Conservation (phyloP, 257 asterid genomes). For the Vinca minor region DNA sequence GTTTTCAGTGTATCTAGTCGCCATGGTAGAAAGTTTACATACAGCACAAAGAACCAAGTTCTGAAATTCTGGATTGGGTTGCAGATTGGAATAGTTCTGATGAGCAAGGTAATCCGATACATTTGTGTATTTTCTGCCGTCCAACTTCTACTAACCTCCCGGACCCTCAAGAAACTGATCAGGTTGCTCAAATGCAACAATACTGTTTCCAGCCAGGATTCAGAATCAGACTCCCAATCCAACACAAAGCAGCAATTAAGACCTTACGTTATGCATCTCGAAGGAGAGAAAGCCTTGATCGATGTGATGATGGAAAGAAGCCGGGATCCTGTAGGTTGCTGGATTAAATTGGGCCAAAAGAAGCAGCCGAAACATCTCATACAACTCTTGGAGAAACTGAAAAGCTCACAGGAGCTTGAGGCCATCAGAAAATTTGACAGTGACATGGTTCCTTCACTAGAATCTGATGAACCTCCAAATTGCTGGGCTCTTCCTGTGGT, state of each 20-base stretch:
- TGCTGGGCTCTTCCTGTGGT: conserved; percentile 90
- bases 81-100: conserved; percentile 46
- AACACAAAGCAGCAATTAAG: conserved; percentile 39
- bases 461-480: conserved; percentile 53
- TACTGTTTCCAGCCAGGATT: conserved; percentile 13
- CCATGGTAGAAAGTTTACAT: conserved; percentile 35
- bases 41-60: conserved; percentile 28
- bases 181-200: conserved; percentile 21
- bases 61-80: conserved; percentile 37
- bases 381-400: conserved; percentile 39
- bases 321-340: conserved; percentile 42
- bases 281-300: conserved; percentile 65
- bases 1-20: conserved; percentile 32
- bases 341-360: conserved; percentile 53
- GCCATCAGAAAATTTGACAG: conserved; percentile 56
- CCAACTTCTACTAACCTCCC: conserved; percentile 20
- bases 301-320: conserved; percentile 48
- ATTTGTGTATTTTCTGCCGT: conserved; percentile 36
- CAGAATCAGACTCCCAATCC: conserved; percentile 25
- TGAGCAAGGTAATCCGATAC: conserved; percentile 50
- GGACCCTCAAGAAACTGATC: conserved; percentile 24
- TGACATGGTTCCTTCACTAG: conserved; percentile 41
- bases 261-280: conserved; percentile 55
- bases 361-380: conserved; percentile 47
- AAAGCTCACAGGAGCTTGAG: conserved; percentile 35